A percentile compares a stretch with the other conserved stretches of the same genome.
These are phyloP conservation scores for Suhomyces bribrorum DNA, from an alignment of 1,139 yeast species.

Conservation along the genomic window DNA sequence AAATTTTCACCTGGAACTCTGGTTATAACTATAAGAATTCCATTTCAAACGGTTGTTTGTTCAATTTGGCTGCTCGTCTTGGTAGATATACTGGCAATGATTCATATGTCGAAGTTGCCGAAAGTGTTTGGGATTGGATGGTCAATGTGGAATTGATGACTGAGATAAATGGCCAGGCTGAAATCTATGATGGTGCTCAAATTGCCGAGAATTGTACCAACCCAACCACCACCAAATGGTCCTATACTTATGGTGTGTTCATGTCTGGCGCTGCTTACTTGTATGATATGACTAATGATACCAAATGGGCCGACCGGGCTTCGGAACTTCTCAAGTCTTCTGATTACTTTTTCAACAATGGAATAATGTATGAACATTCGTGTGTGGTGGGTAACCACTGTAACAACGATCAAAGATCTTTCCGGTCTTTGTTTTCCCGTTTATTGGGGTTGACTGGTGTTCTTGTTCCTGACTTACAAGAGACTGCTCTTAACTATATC, in stretches of 20 bases:
- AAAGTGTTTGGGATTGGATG: slow-evolving; percentile 83
- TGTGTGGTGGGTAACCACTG: slow-evolving; percentile 59
- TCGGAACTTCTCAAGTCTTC: slow-evolving; percentile 54
- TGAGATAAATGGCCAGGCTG: slow-evolving; percentile 40
- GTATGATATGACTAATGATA: slow-evolving; percentile 70
- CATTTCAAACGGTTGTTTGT: slow-evolving; percentile 87
- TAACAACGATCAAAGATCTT: slow-evolving; percentile 87
- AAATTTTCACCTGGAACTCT: slow-evolving; percentile 89
- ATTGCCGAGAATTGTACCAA: slow-evolving; percentile 59
- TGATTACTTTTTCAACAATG: slow-evolving; percentile 57
- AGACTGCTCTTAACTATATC: slow-evolving; percentile 49
- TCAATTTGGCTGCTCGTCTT: slow-evolving; percentile 83
- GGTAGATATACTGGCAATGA: slow-evolving; percentile 79
- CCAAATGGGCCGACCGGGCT: slow-evolving; percentile 67
- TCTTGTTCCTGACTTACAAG: slow-evolving; percentile 64
- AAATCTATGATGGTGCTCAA: slow-evolving; percentile 77
- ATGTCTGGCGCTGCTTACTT: slow-evolving; percentile 81
- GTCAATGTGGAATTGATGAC: slow-evolving; percentile 56
- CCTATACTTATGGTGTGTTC: slow-evolving; percentile 83
- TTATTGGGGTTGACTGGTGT: slow-evolving; percentile 74
- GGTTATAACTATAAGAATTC: slow-evolving; percentile 93
- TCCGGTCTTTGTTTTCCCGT: slow-evolving; percentile 79
- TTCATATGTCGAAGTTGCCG: slow-evolving; percentile 79
- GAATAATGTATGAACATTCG: slow-evolving; percentile 76
- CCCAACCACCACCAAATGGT: slow-evolving; percentile 70